Percentiles rank a stretch among this genome's conserved stretches.
Conservation (phyloP, 2,329 filamentous ascomycete genomes). For the Sporothrix curviconia region DNA sequence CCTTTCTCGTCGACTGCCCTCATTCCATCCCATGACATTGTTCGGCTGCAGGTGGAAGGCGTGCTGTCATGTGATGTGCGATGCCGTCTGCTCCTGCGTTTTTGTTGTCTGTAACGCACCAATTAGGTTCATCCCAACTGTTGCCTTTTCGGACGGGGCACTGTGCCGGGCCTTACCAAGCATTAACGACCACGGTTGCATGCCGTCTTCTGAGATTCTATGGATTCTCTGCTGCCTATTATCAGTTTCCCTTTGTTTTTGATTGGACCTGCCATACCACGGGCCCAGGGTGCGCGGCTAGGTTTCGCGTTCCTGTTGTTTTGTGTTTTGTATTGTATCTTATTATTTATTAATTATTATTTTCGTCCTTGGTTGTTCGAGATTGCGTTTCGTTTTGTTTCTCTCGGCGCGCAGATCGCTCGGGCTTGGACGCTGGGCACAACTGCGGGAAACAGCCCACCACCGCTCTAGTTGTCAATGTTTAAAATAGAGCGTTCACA, state of each 20-base stretch:
- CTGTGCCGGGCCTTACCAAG: neutral
- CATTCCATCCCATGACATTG: neutral
- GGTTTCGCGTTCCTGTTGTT: conserved; percentile 10
- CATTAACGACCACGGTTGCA: neutral
- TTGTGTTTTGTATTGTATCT: neutral
- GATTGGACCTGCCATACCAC: neutral
- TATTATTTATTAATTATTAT: too few relatives aligned
- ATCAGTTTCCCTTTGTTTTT: neutral
- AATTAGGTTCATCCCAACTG: conserved; percentile 8
- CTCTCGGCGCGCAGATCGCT: conserved; percentile 5
- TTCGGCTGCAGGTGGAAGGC: neutral
- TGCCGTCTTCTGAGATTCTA: neutral
- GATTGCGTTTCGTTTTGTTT: neutral
- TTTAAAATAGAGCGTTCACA: neutral
- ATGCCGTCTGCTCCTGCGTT: neutral
- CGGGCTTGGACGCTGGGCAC: neutral
- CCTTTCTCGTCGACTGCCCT: neutral
- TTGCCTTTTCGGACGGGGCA: too few relatives aligned
- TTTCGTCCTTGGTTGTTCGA: too few relatives aligned
- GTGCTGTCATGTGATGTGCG: conserved; percentile 11
- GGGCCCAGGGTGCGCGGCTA: conserved; percentile 11
- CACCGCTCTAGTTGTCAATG: too few relatives aligned
- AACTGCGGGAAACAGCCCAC: neutral
- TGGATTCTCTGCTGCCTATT: conserved; percentile 9
- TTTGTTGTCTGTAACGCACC: neutral